Evolutionary conservation across 345 rosid genomes (phyloP).

Genomic region (Zanthoxylum bungeanum): DNA sequence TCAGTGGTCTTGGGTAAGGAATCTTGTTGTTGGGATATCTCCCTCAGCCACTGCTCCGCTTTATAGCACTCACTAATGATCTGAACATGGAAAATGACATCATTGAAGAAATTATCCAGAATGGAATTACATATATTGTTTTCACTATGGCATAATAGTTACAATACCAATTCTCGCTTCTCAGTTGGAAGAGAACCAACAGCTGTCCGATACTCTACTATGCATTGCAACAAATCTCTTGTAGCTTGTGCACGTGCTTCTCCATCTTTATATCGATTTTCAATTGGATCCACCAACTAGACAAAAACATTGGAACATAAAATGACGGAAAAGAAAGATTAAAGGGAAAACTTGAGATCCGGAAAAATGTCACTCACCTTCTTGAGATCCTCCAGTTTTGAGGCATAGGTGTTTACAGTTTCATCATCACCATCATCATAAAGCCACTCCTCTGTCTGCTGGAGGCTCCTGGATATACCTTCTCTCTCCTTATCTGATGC

Average conservation of each 20-base stretch:
- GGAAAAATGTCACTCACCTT: conserved; percentile 27
- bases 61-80: conserved; percentile 40
- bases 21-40: conserved; percentile 45
- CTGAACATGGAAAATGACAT: conserved; percentile 27
- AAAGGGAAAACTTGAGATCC: not conserved
- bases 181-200: conserved; percentile 36
- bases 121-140: not conserved
- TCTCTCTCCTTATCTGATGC: conserved; percentile 51
- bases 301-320: not conserved
- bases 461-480: conserved; percentile 45
- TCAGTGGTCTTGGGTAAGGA: conserved; percentile 41
- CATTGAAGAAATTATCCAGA: not conserved
- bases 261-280: conserved; percentile 45
- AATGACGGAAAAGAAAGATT: not conserved
- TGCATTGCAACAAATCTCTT: conserved; percentile 36
- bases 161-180: conserved; percentile 36
- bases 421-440: conserved; percentile 60
- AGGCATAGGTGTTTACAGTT: conserved; percentile 42
- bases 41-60: conserved; percentile 61
- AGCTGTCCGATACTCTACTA: conserved; percentile 33
- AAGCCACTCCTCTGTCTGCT: conserved; percentile 67
- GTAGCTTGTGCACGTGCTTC: conserved; percentile 48
- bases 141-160: not conserved
- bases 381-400: conserved; percentile 44
- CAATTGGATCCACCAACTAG: conserved; percentile 55